A percentile compares a stretch with the other conserved stretches of the same genome.
These are phyloP conservation scores for Trapa bicornis DNA, from an alignment of 345 rosid species.

Conservation along the genomic window DNA sequence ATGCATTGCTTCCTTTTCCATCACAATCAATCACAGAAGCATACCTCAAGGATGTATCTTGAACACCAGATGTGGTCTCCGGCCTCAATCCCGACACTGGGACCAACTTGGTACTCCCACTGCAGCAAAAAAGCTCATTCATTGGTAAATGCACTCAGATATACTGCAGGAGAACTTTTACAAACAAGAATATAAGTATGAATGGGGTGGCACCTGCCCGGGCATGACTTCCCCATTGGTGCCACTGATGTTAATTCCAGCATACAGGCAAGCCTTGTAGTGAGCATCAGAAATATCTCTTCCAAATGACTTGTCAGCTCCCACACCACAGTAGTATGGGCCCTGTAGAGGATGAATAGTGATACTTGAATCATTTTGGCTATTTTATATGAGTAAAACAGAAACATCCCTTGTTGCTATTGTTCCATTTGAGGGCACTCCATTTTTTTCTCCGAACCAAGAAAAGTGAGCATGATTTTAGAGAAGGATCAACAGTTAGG, in stretches of 20 bases:
- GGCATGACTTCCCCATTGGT: constrained; percentile 99
- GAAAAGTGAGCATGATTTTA: too few species aligned
- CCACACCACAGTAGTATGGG: constrained; percentile 96
- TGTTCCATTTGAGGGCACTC: too few species aligned
- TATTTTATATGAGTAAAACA: background rate
- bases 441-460: too few species aligned
- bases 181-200: background rate
- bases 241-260: constrained; percentile 87
- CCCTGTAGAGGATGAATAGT: constrained; percentile 34
- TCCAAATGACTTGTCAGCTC: constrained; percentile 92
- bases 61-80: constrained; percentile 91
- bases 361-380: background rate
- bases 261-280: constrained; percentile 94
- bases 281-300: constrained; percentile 98
- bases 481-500: background rate
- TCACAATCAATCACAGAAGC: background rate
- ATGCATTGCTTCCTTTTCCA: background rate
- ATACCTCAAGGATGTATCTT: constrained; percentile 95
- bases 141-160: background rate
- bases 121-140: constrained; percentile 16
- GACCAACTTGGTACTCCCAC: constrained; percentile 99
- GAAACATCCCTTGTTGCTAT: too few species aligned
- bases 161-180: background rate
- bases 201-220: constrained; percentile 52
- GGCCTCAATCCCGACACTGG: constrained; percentile 93